Base-by-base conservation (phyloP, 2,329 filamentous ascomycete genomes). In the Monosporascus sp. region DNA sequence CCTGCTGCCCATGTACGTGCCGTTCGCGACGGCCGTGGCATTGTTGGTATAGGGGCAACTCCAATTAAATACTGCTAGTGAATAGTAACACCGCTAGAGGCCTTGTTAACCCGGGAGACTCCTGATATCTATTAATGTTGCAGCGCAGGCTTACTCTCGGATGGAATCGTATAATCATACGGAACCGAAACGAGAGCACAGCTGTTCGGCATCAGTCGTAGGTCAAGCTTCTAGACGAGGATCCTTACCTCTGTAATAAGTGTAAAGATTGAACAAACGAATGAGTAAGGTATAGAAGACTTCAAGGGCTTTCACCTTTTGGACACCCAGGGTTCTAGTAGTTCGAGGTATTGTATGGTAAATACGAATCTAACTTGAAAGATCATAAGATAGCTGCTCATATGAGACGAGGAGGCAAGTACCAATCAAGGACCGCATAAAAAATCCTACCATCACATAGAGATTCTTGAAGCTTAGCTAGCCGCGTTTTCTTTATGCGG, bases 41-140 rank as follows among this genome's bases (percentile, higher is more conserved):
- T 65, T 64, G 50, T 39, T 44, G 46, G 14, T 52, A 27, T 42
- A 46, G 47, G 45, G 36, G 9, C 34, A 22, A 11, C n/a, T 42
- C 39, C n/a, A 7, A 8, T 18, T 39, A 18, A 9, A 47, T 48
- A 54, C 51, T 54, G 51, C 20, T 53, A 51, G 47, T 49, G 50
- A 53, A 50, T 39, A 51, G 49, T 41, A 50, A 50, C 53, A 41
- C 58, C 54, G 58, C 59, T 61, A 36, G 14, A 49, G n/a, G 17
- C n/a, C 5, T 17, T 39, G 38, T 56, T 53, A 61, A 49, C 22
- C 11, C 39, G 22, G 5, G 2, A 39, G 39, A 15, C 18, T 14
- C 18, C 17, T 20, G 6, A 20, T 18, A 6, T 14, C 18, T 6
- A 18, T 11, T 11, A 39, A 39, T 24, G 9, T 8, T 42, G 18